Percentiles rank a stretch among this genome's conserved stretches.
phyloP scores from a whole-genome alignment of 768 basidiomycete genomes.

The Termitomyces bulborhizus region DNA sequence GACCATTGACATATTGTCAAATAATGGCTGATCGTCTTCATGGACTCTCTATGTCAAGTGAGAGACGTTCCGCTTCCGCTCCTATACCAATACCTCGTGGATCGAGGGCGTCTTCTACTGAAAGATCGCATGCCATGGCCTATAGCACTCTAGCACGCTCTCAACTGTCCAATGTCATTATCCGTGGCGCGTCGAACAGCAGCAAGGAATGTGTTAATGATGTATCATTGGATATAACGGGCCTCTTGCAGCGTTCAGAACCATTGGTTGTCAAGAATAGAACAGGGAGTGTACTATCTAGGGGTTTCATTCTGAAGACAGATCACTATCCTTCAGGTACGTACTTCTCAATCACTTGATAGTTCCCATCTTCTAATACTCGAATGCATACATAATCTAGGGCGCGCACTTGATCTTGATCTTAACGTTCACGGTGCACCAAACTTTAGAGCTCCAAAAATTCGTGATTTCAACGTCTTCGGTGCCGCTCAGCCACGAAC shows the following conservation, averaged over 20 bases:
- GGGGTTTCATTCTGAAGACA: slow-evolving; percentile 93
- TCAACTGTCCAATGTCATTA: slow-evolving; percentile 8
- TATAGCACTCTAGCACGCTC: slow-evolving; percentile 5
- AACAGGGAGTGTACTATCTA: slow-evolving; percentile 73
- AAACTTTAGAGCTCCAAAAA: slow-evolving; percentile 83
- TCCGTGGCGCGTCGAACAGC: not conserved
- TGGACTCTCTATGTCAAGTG: slow-evolving; percentile 5
- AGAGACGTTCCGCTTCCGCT: slow-evolving; percentile 11
- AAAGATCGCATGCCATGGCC: slow-evolving; percentile 12
- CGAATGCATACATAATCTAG: slow-evolving; percentile 26
- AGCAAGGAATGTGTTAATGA: slow-evolving; percentile 12
- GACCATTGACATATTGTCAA: not conserved
- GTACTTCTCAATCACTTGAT: not conserved
- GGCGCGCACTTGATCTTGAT: slow-evolving; percentile 85
- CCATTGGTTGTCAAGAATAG: slow-evolving; percentile 78
- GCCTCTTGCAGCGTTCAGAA: slow-evolving; percentile 57
- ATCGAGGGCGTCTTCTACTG: slow-evolving; percentile 8
- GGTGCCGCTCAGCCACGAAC: slow-evolving; percentile 95
- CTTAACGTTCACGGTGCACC: slow-evolving; percentile 92
- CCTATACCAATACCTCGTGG: slow-evolving; percentile 14
- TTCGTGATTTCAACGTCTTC: slow-evolving; percentile 82
- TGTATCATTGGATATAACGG: slow-evolving; percentile 53
- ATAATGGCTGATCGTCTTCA: slow-evolving; percentile 13
- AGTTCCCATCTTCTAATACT: not conserved
- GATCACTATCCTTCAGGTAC: slow-evolving; percentile 79